Percentiles rank a stretch among this genome's conserved stretches.
Evolutionary conservation across 495 filamentous ascomycete species (phyloP).

Genomic region (Paragyromitra xinjiangensis): DNA sequence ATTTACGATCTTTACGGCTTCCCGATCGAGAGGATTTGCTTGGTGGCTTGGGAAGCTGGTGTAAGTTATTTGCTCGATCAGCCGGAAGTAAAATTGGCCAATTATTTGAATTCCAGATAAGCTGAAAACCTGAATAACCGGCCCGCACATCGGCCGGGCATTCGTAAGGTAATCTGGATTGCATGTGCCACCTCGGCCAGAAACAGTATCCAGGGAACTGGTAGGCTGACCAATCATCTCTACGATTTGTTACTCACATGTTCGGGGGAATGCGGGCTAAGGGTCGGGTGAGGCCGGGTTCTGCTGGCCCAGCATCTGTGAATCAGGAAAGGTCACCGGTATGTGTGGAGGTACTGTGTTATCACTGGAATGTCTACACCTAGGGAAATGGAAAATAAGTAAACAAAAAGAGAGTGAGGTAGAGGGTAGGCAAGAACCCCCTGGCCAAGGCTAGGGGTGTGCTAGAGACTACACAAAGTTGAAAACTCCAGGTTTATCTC

Average conservation of each 20-base stretch:
- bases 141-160: neutral
- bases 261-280: neutral
- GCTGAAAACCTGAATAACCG: neutral
- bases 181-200: constrained; percentile 11
- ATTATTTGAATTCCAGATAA: neutral
- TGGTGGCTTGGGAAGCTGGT: neutral
- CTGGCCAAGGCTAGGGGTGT: no score
- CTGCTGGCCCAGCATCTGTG: no score
- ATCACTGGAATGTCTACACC: no score
- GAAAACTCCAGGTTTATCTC: no score
- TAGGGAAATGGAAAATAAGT: no score
- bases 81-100: neutral
- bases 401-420: no score
- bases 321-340: no score
- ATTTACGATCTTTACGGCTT: neutral
- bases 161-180: neutral
- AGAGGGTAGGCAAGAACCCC: no score
- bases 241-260: neutral
- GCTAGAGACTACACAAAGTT: no score
- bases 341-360: no score
- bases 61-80: constrained; percentile 16
- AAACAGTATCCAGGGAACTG: neutral
- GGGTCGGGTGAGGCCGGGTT: no score
- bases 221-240: neutral
- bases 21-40: neutral